Evolutionary conservation across 169 alveolate species (phyloP).

Genomic region (Miamiensis avidus): DNA sequence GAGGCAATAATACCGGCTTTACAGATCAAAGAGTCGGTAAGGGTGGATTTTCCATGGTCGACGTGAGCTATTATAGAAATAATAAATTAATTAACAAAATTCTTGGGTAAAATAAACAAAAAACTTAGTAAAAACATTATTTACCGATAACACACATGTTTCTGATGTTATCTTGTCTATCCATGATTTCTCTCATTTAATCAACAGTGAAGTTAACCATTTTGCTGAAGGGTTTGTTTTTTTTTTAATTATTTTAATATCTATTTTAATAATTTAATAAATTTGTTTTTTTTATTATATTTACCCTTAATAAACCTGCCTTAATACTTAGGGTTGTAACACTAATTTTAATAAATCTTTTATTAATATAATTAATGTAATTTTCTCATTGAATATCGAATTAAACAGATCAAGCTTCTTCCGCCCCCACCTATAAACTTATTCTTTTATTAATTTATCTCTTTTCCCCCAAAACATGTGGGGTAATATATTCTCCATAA

Average conservation of each 20-base stretch:
- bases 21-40: slow-evolving; percentile 98
- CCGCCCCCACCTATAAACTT: no score
- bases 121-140: slow-evolving; percentile 85
- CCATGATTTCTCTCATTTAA: slow-evolving; percentile 98
- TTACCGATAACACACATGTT: slow-evolving; percentile 99
- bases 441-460: no score
- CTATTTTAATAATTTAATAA: neutral
- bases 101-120: slow-evolving; percentile 2
- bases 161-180: slow-evolving; percentile 97
- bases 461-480: no score
- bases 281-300: slow-evolving; percentile 4
- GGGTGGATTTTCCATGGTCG: slow-evolving; percentile 99
- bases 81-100: neutral
- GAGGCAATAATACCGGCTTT: slow-evolving; percentile 99
- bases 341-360: slow-evolving; percentile 10
- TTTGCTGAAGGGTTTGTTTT: neutral
- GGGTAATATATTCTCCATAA: no score
- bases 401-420: no score
- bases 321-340: neutral
- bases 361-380: no score
- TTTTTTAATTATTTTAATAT: no score
- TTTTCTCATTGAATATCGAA: no score
- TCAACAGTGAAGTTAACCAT: slow-evolving; percentile 99
- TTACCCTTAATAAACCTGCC: slow-evolving; percentile 5
- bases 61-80: no score